Evolutionary conservation across 1,139 yeast species (phyloP), one percentile per base, ranked within the genome.

Genomic region (Saccharomycopsis hybrid): DNA sequence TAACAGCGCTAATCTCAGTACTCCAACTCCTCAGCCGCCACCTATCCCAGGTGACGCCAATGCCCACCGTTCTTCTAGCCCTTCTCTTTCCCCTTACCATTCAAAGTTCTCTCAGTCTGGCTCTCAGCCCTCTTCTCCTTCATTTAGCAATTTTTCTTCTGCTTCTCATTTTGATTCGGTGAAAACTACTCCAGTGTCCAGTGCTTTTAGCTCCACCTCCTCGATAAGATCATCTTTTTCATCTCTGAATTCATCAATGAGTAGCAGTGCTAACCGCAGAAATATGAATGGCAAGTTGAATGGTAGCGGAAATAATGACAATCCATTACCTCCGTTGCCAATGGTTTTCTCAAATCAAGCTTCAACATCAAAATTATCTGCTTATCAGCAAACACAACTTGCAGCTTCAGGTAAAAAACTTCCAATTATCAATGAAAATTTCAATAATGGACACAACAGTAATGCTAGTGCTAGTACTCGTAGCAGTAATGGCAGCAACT

Each of bases 351-450:
- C 49, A 5, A 41, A 37, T 24, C 49, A 48, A 28, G 36, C 36
- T 18, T 35, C 46, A 11, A n/a, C 47, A 3, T n/a, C 53, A 5
- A 49, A 50, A 37, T 41, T 52, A 33, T 40, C 47, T 29, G 53
- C 53, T 8, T 52, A 52, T 48, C 55, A 52, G 39, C 55, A 52
- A 31, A 53, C 55, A 7, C 55, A 52, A 31, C 33, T 52, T 9
- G 47, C 48, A 13, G 40, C 52, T n/a, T 31, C 48, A 4, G 49
- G 47, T 2, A 51, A 48, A 18, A 43, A 42, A 27, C 40, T 52
- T 24, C 52, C 52, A 13, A 52, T 43, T 33, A 49, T 52, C 43
- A 49, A 38, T 36, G 53, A 50, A 32, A 46, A 25, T 31, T 32
- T 9, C 32, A 35, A 36, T 11, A 47, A 46, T 37, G 27, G 31